Conservation (phyloP, 1,139 yeast genomes). For the Zygotorulaspora mrakii region DNA sequence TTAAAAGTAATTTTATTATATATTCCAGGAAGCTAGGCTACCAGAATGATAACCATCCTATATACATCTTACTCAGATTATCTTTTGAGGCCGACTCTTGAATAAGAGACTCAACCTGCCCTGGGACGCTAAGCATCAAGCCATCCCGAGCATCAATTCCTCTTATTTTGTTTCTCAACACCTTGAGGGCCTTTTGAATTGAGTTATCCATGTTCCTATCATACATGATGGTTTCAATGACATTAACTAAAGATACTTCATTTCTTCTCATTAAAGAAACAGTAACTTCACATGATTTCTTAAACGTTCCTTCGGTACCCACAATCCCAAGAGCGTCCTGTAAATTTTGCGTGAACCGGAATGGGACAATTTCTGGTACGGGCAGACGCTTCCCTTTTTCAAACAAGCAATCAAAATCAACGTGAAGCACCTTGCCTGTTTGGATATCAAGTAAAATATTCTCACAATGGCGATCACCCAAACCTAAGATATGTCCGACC, state of each 20-base stretch:
- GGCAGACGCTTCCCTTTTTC: constrained; percentile 55
- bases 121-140: constrained; percentile 81
- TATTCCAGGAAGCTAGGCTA: constrained; percentile 23
- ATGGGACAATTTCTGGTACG: constrained; percentile 89
- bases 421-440: constrained; percentile 81
- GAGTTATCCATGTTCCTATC: constrained; percentile 45
- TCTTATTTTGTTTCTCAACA: constrained; percentile 74
- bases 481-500: constrained; percentile 84
- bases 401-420: constrained; percentile 93
- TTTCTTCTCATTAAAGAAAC: constrained; percentile 66
- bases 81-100: constrained; percentile 76
- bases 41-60: constrained; percentile 89
- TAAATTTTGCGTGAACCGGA: constrained; percentile 82
- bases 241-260: constrained; percentile 87
- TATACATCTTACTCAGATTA: constrained; percentile 78
- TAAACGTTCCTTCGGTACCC: constrained; percentile 86
- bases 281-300: constrained; percentile 84
- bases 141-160: constrained; percentile 84
- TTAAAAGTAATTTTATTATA: no score
- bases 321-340: constrained; percentile 88
- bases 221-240: constrained; percentile 84
- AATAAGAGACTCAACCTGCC: constrained; percentile 86
- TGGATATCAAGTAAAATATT: constrained; percentile 72
- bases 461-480: constrained; percentile 96
- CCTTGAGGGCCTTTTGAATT: constrained; percentile 54